Base-by-base conservation (phyloP, 257 asterid species). In the Coffea eugenioides region DNA sequence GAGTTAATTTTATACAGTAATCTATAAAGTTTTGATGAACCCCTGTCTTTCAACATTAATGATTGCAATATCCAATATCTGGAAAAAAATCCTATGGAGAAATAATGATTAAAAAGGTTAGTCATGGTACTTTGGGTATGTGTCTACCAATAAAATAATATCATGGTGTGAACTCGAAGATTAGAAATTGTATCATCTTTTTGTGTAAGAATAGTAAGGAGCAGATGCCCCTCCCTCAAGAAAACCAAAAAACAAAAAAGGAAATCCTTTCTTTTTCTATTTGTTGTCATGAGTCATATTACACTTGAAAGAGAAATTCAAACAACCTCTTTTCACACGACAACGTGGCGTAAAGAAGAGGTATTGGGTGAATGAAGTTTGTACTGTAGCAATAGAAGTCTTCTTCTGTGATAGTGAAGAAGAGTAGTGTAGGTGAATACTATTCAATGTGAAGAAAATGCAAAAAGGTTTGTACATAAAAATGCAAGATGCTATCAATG, bases 401-500 rank as follows among this genome's bases (percentile, higher is more conserved):
- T 54, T 15, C 56, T 54, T 49, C 13, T 9, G 14, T 23, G 18
- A 6, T 54, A 15, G 0, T 54, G n/a, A n/a, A n/a, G 16, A 6
- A 52, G 59, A 14, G 59, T 14, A 52, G 16, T 52, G 16, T 31
- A 18, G 73, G 39, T 31, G 36, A 36, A 69, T 39, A 73, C 18
- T 15, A 31, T 31, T 20, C 23, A 31, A 27, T 48, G 41, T 15
- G 48, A 68, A 68, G 6, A 49, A 3, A 72, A 52, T 14, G 21
- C 41, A 18, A 41, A 9, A 9, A 52, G 5, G 21, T 20, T 1
- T 52, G 21, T 18, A 54, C 16, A 41, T 45, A 27, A 31, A 1
- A 15, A 73, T 8, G 54, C 12, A 4, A 73, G 49, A 72, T 48
- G 76, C 43, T 45, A 52, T 73, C 77, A 71, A 46, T 71, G 75